phyloP scores from a whole-genome alignment of 2,329 filamentous ascomycete genomes.

The Tolypocladium tropicale region DNA sequence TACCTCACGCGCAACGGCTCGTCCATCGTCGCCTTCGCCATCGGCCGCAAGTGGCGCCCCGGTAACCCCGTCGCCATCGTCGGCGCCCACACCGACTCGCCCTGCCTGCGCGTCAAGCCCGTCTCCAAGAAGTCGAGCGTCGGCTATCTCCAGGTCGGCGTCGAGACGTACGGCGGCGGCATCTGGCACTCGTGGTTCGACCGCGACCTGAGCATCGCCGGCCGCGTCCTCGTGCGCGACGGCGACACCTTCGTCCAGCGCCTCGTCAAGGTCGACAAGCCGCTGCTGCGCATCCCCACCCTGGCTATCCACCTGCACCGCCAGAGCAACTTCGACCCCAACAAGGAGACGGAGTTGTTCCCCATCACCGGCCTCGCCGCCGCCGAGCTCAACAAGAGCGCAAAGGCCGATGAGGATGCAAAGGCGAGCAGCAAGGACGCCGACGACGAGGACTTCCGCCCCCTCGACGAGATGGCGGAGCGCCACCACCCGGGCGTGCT shows the following conservation, averaged over 20 bases:
- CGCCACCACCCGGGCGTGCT: conserved; percentile 85
- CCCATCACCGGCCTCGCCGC: conserved; percentile 83
- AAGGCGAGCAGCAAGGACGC: conserved; percentile 22
- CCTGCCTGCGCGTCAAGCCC: conserved; percentile 84
- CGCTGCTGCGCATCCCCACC: conserved; percentile 84
- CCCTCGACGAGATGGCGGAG: conserved; percentile 66
- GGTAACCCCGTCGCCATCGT: conserved; percentile 90
- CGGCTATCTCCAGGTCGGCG: conserved; percentile 88
- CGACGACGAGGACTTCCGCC: conserved; percentile 49
- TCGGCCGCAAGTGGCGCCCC: conserved; percentile 82
- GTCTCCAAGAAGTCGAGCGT: conserved; percentile 80
- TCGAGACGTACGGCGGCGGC: conserved; percentile 93
- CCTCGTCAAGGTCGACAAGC: conserved; percentile 82
- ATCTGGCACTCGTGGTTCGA: conserved; percentile 99
- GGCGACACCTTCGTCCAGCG: conserved; percentile 66
- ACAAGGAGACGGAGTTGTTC: conserved; percentile 94
- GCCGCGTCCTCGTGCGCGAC: conserved; percentile 71
- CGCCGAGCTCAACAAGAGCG: conserved; percentile 75
- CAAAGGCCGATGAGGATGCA: conserved; percentile 33
- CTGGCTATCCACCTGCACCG: conserved; percentile 91
- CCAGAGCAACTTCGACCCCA: conserved; percentile 77
- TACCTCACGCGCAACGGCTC: conserved; percentile 90
- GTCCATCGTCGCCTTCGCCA: conserved; percentile 84
- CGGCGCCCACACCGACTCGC: conserved; percentile 92
- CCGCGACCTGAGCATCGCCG: conserved; percentile 82